Base-by-base conservation (phyloP, 192 early-diverging fungal species). In the Chytriomyces sp. region DNA sequence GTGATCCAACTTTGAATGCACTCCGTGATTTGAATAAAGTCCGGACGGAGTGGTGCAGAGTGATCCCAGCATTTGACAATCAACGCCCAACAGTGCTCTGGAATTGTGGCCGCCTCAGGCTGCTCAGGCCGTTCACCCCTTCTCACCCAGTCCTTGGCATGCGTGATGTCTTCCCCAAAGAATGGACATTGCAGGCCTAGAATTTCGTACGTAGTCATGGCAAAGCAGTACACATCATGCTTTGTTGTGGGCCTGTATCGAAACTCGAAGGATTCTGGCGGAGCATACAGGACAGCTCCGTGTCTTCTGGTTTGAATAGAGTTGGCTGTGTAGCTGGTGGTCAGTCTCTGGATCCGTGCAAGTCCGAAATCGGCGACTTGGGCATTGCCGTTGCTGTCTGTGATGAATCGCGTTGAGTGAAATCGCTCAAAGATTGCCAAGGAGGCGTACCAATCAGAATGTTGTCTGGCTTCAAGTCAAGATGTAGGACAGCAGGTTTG, bases 241-340 rank as follows among this genome's bases (percentile, higher is more conserved):
- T n/a, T 35, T 64, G 63, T 16, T 64, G 63, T 23, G 10, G 63
- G 63, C 20, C 13, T 64, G 63, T 64, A 64, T 64, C 63, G 18
- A 1, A 13, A 26, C 13, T 23, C 68, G 74, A 77, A 74, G 64
- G 67, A 64, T 64, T 64, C 63, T 20, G 63, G 63, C 10, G 63
- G 63, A 13, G 63, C 26, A 4, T 26, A 64, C 4, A 11, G 20
- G 28, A 1, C 0, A 2, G 57, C 57, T 18, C 57, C 57, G 2
- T 59, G 57, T 59, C 20, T 59, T 59, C 28, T 35, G 28, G 28
- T 35, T 35, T 35, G 28, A 35, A 35, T 35, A 35, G 28, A 35
- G 28, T 35, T 35, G 28, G 28, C 28, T 35, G 28, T 35, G 28
- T 35, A 35, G 28, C 28, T 35, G 28, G 28, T 35, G 28, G 28